A percentile compares a stretch with the other conserved stretches of the same genome.
phyloP scores from a whole-genome alignment of 2,329 filamentous ascomycete species.

The Claviceps capensis region DNA sequence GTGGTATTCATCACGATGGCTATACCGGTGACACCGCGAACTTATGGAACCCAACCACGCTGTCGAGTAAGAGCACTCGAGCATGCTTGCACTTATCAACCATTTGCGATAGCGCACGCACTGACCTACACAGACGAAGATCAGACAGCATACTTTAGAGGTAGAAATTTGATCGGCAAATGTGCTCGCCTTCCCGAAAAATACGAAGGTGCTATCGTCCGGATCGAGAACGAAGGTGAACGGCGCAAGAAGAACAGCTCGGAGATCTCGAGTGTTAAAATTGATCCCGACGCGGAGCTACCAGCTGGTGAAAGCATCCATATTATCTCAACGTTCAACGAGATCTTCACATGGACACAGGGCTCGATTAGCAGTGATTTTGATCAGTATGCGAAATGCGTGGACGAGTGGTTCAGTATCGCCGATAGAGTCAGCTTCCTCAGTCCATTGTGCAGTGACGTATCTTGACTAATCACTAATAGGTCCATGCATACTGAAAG shows the following conservation, averaged over 20 bases:
- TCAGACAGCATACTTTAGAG: conserved; percentile 57
- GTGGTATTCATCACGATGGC: conserved; percentile 66
- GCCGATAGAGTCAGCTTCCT: conserved; percentile 43
- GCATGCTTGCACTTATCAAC: neutral
- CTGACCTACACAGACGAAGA: conserved; percentile 28
- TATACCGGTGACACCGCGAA: conserved; percentile 46
- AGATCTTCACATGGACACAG: conserved; percentile 74
- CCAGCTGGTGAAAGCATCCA: conserved; percentile 19
- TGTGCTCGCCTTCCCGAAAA: conserved; percentile 52
- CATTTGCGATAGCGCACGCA: neutral
- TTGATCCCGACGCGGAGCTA: conserved; percentile 14
- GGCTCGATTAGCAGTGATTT: conserved; percentile 49
- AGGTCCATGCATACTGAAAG: neutral
- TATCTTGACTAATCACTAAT: neutral
- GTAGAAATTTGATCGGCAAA: conserved; percentile 62
- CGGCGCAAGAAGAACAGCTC: conserved; percentile 12
- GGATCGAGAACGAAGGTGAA: conserved; percentile 23
- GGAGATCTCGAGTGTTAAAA: conserved; percentile 19
- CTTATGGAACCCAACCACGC: conserved; percentile 55
- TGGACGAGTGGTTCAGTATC: conserved; percentile 70
- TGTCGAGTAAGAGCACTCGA: conserved; percentile 24
- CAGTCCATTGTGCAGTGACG: neutral
- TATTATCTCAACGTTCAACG: conserved; percentile 52
- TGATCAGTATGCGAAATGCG: conserved; percentile 59
- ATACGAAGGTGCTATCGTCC: conserved; percentile 52